Evolutionary conservation across 1,284 basidiomycete species (phyloP), one percentile per base, ranked within the genome.

Genomic region (Rhodotorula sp.): DNA sequence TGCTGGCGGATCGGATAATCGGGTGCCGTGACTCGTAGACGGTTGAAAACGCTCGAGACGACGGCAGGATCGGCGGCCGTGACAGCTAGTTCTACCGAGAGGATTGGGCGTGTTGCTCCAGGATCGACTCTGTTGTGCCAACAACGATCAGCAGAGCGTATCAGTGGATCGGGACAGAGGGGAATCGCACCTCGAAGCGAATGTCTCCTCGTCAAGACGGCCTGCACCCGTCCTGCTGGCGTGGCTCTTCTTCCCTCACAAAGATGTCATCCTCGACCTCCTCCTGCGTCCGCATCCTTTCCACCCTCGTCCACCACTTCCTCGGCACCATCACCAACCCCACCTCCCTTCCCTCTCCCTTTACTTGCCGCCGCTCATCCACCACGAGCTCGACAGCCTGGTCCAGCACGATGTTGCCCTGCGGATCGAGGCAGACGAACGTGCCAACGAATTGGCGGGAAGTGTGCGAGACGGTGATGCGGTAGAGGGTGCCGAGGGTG

Each of bases 381-480:
- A 63, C 22, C 24, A 64, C 61, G 30, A 64, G 68, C 39, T 74
- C 73, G 24, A 54, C 27, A 19, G 73, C 36, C 11, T 63, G 57
- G 56, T 74, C 71, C 27, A 74, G 64, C 19, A 74, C 68, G 30
- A 74, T 44, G 63, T 74, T 74, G 2, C 73, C 73, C 56, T 74
- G 73, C 13, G 56, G 63, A 53, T 74, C 73, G 49, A 74, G 24
- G 59, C 64, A 66, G 58, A 67, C 64, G 53, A 74, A 74, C 6
- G 64, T 58, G 8, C 73, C 73, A 55, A 72, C 34, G 58, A 70
- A 68, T 6, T 57, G 52, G 32, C 73, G 70, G 7, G 54, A 22
- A 4, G 67, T 67, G 27, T 57, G 56, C 10, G 65, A 34, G 48
- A 73, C 54, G n/a, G 66, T 54, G 63, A 74, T 20, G 58, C 68